Conservation (phyloP, 208 protist genomes). For the Wallacemonas sp. region DNA sequence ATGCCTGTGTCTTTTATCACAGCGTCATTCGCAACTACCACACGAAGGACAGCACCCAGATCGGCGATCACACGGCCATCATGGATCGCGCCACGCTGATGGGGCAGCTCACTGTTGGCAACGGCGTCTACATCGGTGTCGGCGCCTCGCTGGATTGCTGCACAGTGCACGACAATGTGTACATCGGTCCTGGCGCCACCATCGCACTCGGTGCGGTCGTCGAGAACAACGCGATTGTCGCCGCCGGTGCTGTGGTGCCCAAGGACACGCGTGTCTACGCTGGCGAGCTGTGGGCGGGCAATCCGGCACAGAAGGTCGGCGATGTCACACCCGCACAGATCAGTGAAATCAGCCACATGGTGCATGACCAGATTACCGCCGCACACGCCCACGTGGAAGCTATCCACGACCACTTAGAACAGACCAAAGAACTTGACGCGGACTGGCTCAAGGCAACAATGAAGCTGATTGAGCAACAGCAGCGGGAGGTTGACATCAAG, state of each 20-base stretch:
- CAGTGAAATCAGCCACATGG: slow-evolving; percentile 58
- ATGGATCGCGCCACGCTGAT: slow-evolving; percentile 87
- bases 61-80: slow-evolving; percentile 81
- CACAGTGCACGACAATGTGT: slow-evolving; percentile 79
- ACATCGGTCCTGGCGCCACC: slow-evolving; percentile 78
- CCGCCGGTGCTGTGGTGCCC: slow-evolving; percentile 75
- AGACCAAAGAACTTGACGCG: slow-evolving; percentile 60
- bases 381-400: slow-evolving; percentile 65
- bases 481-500: slow-evolving; percentile 81
- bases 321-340: slow-evolving; percentile 79
- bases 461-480: slow-evolving; percentile 75
- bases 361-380: slow-evolving; percentile 59
- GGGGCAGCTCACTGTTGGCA: slow-evolving; percentile 73
- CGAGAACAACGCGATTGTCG: slow-evolving; percentile 86
- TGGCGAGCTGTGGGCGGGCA: slow-evolving; percentile 91
- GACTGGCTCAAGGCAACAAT: slow-evolving; percentile 70
- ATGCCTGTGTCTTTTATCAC: slow-evolving; percentile 88
- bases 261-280: slow-evolving; percentile 84
- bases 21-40: slow-evolving; percentile 87
- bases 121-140: slow-evolving; percentile 60
- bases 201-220: slow-evolving; percentile 82
- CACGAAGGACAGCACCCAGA: slow-evolving; percentile 45
- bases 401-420: slow-evolving; percentile 71
- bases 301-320: slow-evolving; percentile 82
- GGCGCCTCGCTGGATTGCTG: slow-evolving; percentile 84